These are phyloP conservation scores for Carex scoparia DNA, from an alignment of 176 grass and related monocot genomes.

Conservation along the genomic window DNA sequence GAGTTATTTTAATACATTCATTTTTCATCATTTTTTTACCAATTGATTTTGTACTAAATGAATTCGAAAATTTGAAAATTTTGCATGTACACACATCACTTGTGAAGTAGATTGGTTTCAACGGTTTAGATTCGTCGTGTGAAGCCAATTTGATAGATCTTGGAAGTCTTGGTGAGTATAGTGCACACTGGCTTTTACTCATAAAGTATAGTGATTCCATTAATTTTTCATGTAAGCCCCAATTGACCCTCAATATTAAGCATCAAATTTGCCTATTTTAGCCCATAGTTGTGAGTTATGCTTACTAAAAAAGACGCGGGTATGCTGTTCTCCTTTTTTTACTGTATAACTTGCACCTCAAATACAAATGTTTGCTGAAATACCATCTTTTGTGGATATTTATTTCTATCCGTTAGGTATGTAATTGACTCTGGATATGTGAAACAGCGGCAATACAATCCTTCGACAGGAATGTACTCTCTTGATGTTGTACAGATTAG, in stretches of 20 bases:
- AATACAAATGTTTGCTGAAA: not conserved
- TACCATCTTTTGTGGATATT: not conserved
- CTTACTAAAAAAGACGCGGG: not conserved
- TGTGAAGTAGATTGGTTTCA: too few relatives aligned
- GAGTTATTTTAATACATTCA: too few relatives aligned
- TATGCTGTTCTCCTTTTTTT: not conserved
- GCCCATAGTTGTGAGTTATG: not conserved
- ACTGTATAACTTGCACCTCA: not conserved
- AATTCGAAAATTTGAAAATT: too few relatives aligned
- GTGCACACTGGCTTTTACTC: too few relatives aligned
- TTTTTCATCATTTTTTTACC: too few relatives aligned
- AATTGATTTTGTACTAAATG: too few relatives aligned
- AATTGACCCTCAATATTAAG: not conserved
- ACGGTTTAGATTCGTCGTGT: too few relatives aligned
- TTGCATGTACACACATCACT: too few relatives aligned
- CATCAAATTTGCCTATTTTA: not conserved
- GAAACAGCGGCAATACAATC: constrained; percentile 94
- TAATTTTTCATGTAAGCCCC: not conserved
- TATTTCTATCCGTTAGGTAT: constrained; percentile 48
- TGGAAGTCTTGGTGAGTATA: too few relatives aligned
- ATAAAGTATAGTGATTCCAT: not conserved
- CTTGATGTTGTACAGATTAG: constrained; percentile 97
- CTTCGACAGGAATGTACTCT: constrained; percentile 93
- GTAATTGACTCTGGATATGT: constrained; percentile 96
- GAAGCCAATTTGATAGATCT: too few relatives aligned